A percentile compares a stretch with the other conserved stretches of the same genome.
Evolutionary conservation across 495 filamentous ascomycete genomes (phyloP).

Genomic region (Tuber borchii): DNA sequence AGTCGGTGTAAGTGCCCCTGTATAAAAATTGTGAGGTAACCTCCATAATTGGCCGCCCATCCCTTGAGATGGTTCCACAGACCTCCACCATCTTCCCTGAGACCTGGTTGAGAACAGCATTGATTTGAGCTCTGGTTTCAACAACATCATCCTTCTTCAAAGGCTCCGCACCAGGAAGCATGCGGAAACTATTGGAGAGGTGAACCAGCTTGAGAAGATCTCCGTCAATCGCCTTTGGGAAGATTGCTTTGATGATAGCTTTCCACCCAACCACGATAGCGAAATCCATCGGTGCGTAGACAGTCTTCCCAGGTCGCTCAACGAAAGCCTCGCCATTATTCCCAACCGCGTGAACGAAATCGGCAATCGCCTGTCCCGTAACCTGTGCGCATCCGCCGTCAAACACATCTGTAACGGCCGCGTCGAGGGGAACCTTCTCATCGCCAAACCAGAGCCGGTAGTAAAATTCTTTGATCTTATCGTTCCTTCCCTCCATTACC

Average conservation of each 20-base stretch:
- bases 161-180: conserved; percentile 92
- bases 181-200: conserved; percentile 92
- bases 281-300: conserved; percentile 97
- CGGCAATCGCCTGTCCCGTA: conserved; percentile 84
- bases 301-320: conserved; percentile 87
- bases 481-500: conserved; percentile 88
- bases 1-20: conserved; percentile 84
- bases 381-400: conserved; percentile 79
- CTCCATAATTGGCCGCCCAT: conserved; percentile 89
- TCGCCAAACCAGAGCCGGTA: conserved; percentile 94
- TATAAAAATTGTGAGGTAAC: conserved; percentile 98
- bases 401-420: conserved; percentile 74
- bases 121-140: conserved; percentile 89
- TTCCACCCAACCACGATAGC: conserved; percentile 99
- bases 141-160: conserved; percentile 90
- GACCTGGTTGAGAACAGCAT: conserved; percentile 95
- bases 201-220: conserved; percentile 93
- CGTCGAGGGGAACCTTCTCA: conserved; percentile 74
- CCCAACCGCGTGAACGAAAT: conserved; percentile 96
- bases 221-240: conserved; percentile 88
- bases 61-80: conserved; percentile 84
- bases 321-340: conserved; percentile 99
- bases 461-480: conserved; percentile 97
- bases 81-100: conserved; percentile 99
- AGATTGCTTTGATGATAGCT: conserved; percentile 96